Evolutionary conservation across 805 yeast genomes (phyloP).

Genomic region (Blastobotrys terrestris): DNA sequence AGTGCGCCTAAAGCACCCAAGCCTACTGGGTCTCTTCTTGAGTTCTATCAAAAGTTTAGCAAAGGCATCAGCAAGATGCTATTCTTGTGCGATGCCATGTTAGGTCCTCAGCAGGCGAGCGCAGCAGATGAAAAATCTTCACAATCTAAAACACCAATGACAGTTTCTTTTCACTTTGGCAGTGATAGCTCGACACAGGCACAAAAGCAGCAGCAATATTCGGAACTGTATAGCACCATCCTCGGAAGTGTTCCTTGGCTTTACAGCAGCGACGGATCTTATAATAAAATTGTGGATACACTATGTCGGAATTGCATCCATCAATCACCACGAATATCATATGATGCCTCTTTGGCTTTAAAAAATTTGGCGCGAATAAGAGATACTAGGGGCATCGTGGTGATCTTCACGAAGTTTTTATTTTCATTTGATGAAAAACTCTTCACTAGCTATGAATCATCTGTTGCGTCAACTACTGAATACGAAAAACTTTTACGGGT

Average conservation of each 20-base stretch:
- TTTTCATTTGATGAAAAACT: slow-evolving; percentile 63
- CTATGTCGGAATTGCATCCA: slow-evolving; percentile 74
- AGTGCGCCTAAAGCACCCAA: slow-evolving; percentile 13
- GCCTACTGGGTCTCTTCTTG: slow-evolving; percentile 19
- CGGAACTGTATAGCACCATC: slow-evolving; percentile 62
- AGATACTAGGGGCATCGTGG: slow-evolving; percentile 64
- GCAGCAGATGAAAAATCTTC: slow-evolving; percentile 30
- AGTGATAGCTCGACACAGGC: slow-evolving; percentile 24
- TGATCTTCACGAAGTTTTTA: slow-evolving; percentile 71
- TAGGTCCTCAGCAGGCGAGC: slow-evolving; percentile 41
- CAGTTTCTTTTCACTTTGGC: slow-evolving; percentile 32
- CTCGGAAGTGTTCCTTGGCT: slow-evolving; percentile 75
- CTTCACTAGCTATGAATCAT: slow-evolving; percentile 44
- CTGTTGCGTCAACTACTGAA: slow-evolving; percentile 54
- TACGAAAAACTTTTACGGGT: slow-evolving; percentile 54
- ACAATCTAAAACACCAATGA: slow-evolving; percentile 33
- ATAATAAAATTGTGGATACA: slow-evolving; percentile 64
- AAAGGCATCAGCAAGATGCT: slow-evolving; percentile 49
- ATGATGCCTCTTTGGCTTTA: slow-evolving; percentile 58
- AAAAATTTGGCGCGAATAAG: slow-evolving; percentile 59
- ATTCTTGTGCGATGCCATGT: slow-evolving; percentile 52
- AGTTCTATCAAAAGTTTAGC: slow-evolving; percentile 66
- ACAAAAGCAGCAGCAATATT: slow-evolving; percentile 33
- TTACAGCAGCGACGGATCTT: slow-evolving; percentile 44
- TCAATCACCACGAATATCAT: slow-evolving; percentile 52